Base-by-base conservation (phyloP, 345 rosid genomes). In the Brassica juncea region DNA sequence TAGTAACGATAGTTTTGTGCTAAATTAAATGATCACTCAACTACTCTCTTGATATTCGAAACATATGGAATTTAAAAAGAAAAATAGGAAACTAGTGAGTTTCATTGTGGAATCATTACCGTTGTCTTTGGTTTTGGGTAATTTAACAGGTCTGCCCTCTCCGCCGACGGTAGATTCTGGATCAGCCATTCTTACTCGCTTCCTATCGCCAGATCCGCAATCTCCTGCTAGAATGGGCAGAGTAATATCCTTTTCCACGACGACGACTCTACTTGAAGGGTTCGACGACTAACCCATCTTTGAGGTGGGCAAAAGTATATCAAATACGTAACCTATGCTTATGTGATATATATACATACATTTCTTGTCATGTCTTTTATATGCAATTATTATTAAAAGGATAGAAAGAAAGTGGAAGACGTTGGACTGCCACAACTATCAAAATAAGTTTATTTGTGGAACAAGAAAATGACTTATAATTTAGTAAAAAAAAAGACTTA, bases 151-250 rank as follows among this genome's bases (percentile, higher is more conserved):
- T 65, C 74, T 64, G 44, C 11, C 30, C 37, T 75, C 44, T 35
- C 8, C 23, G 42, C 23, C 72, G 8, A 11, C 61, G 23, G 59
- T 39, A 2, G 6, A 15, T 30, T 0, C 63, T 0, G 25, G 59
- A 70, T 57, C 76, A 64, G 55, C 55, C 66, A 30, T 32, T 80
- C 76, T 70, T 21, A 19, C 25, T 2, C 76, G 63, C 55, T 74
- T 75, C 42, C 55, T 55, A 31, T 75, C 72, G 15, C 54, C 62
- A 12, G 63, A 64, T 57, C 37, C 72, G 23, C 37, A 31, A n/a
- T 80, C 79, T 66, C 54, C 71, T 35, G 75, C 52, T 6, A 16
- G 6, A 27, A 32, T 44, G 16, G 77, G 55, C 2, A 6, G 10
- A 72, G 32, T 15, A 21, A 1, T 73, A 68, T 25, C 35, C 3